These are phyloP conservation scores for Hypomyces rosellus DNA, from an alignment of 2,329 filamentous ascomycete genomes.

Conservation along the genomic window DNA sequence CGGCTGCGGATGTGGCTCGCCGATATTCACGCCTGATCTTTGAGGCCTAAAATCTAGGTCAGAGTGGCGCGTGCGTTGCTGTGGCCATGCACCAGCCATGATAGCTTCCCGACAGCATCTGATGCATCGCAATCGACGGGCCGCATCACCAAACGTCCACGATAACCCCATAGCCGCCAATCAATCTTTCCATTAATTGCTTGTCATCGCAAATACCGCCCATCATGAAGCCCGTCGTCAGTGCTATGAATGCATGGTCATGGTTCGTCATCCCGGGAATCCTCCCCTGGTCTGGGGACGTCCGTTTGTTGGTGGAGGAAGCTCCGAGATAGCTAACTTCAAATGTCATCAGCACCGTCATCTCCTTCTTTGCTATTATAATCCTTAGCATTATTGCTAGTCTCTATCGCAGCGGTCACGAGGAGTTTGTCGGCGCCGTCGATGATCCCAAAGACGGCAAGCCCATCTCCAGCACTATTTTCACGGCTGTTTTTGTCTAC, in stretches of 20 bases:
- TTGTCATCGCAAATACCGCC: conserved; percentile 12
- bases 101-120: background rate
- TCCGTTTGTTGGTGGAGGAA: background rate
- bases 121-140: background rate
- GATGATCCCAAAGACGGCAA: conserved; percentile 66
- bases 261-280: conserved; percentile 54
- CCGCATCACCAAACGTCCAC: background rate
- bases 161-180: background rate
- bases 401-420: conserved; percentile 74
- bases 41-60: background rate
- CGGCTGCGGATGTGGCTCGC: background rate
- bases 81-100: background rate
- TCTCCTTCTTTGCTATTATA: conserved; percentile 59
- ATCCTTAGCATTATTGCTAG: conserved; percentile 58
- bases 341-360: conserved; percentile 55
- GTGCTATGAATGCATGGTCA: conserved; percentile 88
- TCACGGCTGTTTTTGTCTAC: conserved; percentile 83
- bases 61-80: background rate
- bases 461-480: conserved; percentile 78
- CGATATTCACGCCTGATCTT: background rate
- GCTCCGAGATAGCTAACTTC: background rate
- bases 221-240: conserved; percentile 91
- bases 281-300: background rate
- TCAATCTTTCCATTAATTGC: background rate
- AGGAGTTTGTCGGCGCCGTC: conserved; percentile 72